Evolutionary conservation across 805 yeast genomes (phyloP), one percentile per base, ranked within the genome.

Genomic region (Ogataea trehaloabstinens): DNA sequence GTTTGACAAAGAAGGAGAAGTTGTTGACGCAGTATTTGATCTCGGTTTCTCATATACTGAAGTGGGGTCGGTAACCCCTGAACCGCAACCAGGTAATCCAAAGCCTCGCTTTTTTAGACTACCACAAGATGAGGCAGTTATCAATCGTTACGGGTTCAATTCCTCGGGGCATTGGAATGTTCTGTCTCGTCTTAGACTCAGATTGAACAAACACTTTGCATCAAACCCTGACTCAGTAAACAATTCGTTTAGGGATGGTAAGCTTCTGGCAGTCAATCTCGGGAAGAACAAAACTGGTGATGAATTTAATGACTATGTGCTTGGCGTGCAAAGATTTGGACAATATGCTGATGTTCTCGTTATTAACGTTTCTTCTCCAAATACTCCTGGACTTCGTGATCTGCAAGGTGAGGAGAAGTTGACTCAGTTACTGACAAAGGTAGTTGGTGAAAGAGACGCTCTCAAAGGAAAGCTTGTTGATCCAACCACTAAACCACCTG

Each of bases 81-180:
- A 73, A 49, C 86, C 97, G 0, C 98, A 91, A 65, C 88, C 91
- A 6, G 98, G 98, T 24, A 91, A 91, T 64, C 95, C 96, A n/a
- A 60, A 67, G 52, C 98, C 98, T 17, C 73, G 98, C 42, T 86
- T 91, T 54, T 91, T 90, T 69, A 77, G 98, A 52, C 70, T 91
- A 42, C 78, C 85, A 5, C 70, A 77, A 47, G 97, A 91, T 60
- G 84, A 78, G 40, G 96, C 97, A 4, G 95, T 91, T 29, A 87
- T 90, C 51, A 91, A 91, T 67, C 74, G 98, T 46, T 91, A 90
- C 58, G 98, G 98, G 2, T 90, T 91, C 73, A 91, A 91, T 58
- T 89, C 97, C 4, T 74, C 77, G 34, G 98, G 98, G 31, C 96
- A 89, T 58, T 76, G 78, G 48, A 74, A 66, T 24, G 95, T 90